phyloP scores from a whole-genome alignment of 1,284 basidiomycete genomes.

The Marasmius sp. region DNA sequence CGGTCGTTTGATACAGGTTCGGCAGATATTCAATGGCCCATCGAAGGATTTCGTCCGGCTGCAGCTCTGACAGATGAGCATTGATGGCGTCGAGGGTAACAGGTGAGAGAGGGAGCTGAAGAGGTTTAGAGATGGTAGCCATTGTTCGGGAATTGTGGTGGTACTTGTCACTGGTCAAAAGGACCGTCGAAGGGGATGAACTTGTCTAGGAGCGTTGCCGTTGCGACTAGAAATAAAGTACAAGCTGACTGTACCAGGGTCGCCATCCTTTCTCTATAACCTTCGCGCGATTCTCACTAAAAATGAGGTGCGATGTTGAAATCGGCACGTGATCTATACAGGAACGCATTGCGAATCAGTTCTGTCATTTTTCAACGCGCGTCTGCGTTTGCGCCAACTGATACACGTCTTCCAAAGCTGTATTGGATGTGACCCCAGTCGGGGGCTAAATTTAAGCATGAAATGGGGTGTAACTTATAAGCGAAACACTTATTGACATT shows the following conservation, averaged over 20 bases:
- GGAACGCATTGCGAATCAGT: background rate
- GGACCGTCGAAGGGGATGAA: background rate
- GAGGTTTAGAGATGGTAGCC: constrained; percentile 37
- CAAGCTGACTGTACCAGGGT: too few relatives aligned
- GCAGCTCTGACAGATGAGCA: constrained; percentile 63
- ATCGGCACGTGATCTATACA: background rate
- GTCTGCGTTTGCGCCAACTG: too few relatives aligned
- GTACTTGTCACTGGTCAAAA: background rate
- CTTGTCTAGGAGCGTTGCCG: background rate
- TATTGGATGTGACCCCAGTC: too few relatives aligned
- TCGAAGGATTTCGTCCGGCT: constrained; percentile 78
- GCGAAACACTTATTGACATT: too few relatives aligned
- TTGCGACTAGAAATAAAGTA: too few relatives aligned
- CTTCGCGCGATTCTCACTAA: constrained; percentile 1
- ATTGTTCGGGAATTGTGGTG: background rate
- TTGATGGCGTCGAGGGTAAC: constrained; percentile 74
- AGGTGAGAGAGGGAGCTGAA: constrained; percentile 63
- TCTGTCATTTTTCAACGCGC: background rate
- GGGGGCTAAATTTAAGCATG: too few relatives aligned
- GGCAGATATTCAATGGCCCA: constrained; percentile 87
- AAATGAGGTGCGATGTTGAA: background rate
- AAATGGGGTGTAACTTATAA: too few relatives aligned
- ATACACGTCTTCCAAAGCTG: too few relatives aligned
- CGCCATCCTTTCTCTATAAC: background rate
- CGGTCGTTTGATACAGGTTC: constrained; percentile 85